Evolutionary conservation across 768 basidiomycete species (phyloP), one percentile per base, ranked within the genome.

Genomic region (Amanita inopinata): DNA sequence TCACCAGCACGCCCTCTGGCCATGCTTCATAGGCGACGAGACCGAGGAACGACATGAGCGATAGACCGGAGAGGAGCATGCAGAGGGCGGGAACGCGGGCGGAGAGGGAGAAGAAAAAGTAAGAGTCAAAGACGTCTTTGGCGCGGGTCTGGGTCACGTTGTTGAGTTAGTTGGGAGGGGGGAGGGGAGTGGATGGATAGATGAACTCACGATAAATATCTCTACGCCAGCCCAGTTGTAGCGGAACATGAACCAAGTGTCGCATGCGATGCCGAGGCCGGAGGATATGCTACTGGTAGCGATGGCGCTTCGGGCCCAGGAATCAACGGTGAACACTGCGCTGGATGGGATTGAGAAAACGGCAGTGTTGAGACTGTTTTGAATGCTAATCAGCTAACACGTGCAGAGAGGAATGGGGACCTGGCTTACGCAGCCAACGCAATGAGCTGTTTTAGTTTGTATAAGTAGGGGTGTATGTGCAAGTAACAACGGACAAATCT

Each of bases 81-180:
- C 77, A 76, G 5, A 83, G 48, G 0, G 73, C 69, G 0, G 83
- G 83, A 9, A 83, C 61, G 15, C 81, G 71, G 4, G 82, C 67
- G 1, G 78, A 74, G 10, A 86, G 65, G 20, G 76, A 66, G 56
- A 86, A 86, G 63, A 83, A 84, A 44, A 81, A 64, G 56, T 80
- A 80, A 7, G 69, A 67, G 17, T 62, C 65, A 48, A 75, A 80
- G 23, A 84, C 47, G 51, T 83, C 83, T 5, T 52, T 57, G 0
- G 83, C 70, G 18, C 70, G 67, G 3, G 32, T 47, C 72, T 79
- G 56, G 15, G 11, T n/a, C n/a, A n/a, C n/a, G 24, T 38, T n/a
- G 15, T 31, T 18, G 34, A 38, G 24, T 30, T 18, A 33, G 24
- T 11, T 30, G 42, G 23, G 12, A n/a, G 18, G 8, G 18, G 14